A percentile compares a stretch with the other conserved stretches of the same genome.
Evolutionary conservation across 2,329 filamentous ascomycete genomes (phyloP).

Genomic region (Cytospora leucostoma): DNA sequence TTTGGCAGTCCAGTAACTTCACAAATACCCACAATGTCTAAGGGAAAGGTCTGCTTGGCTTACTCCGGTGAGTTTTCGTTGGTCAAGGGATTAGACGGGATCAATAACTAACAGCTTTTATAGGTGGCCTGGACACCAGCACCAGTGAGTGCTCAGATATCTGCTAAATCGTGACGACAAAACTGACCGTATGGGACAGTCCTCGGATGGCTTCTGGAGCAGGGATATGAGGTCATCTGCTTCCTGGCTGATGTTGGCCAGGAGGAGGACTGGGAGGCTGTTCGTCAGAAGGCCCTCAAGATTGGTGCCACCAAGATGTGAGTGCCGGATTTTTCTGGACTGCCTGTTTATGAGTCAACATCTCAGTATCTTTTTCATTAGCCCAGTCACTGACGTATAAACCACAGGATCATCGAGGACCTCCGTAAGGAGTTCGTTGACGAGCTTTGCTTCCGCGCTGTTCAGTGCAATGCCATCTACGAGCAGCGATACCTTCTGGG

Average conservation of each 20-base stretch:
- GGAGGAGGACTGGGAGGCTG: slow-evolving; percentile 73
- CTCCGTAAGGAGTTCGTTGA: slow-evolving; percentile 76
- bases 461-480: slow-evolving; percentile 73
- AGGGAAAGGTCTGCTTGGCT: slow-evolving; percentile 28
- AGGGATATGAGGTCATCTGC: slow-evolving; percentile 62
- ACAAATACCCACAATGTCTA: slow-evolving; percentile 21
- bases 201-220: slow-evolving; percentile 39
- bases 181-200: slow-evolving; percentile 19
- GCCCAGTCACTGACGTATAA: slow-evolving; percentile 43
- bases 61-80: slow-evolving; percentile 25
- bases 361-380: slow-evolving; percentile 44
- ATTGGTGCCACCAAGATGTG: slow-evolving; percentile 37
- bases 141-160: slow-evolving; percentile 26
- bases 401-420: slow-evolving; percentile 53
- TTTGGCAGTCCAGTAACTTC: slow-evolving; percentile 3
- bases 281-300: slow-evolving; percentile 67
- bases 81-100: neutral
- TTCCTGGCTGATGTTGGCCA: slow-evolving; percentile 73
- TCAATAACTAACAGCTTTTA: slow-evolving; percentile 10
- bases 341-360: slow-evolving; percentile 3
- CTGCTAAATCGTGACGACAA: too few relatives aligned
- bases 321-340: neutral
- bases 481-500: slow-evolving; percentile 55
- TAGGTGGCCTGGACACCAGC: slow-evolving; percentile 29
- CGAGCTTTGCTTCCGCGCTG: slow-evolving; percentile 76